Evolutionary conservation across 768 basidiomycete species (phyloP).

Genomic region (Lanmaoa pseudosensibilis): DNA sequence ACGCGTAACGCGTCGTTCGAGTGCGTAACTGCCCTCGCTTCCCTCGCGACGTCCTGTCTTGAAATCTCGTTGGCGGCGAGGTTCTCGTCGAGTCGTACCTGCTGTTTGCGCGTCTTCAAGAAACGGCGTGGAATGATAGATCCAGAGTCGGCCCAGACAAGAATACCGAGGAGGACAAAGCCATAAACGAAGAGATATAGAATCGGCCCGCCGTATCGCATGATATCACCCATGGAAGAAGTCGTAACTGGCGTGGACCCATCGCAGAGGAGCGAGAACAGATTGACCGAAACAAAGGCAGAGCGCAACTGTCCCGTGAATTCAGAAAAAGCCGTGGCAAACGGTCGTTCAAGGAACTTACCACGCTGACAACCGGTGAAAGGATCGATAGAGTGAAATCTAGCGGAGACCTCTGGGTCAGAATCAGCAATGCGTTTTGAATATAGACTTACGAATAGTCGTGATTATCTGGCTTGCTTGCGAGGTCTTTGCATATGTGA

Average conservation of each 20-base stretch:
- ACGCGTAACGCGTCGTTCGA: constrained; percentile 64
- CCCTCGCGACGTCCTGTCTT: constrained; percentile 54
- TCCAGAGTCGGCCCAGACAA: constrained; percentile 75
- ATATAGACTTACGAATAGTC: constrained; percentile 47
- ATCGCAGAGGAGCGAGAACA: constrained; percentile 72
- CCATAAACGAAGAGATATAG: constrained; percentile 65
- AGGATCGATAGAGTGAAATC: constrained; percentile 68
- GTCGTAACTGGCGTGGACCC: constrained; percentile 48
- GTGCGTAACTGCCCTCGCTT: constrained; percentile 46
- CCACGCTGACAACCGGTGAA: constrained; percentile 68
- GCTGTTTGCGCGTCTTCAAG: constrained; percentile 25
- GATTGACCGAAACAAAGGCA: constrained; percentile 71
- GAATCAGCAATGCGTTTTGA: neutral
- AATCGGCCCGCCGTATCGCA: constrained; percentile 73
- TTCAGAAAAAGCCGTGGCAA: neutral
- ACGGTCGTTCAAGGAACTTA: constrained; percentile 36
- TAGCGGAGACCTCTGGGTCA: constrained; percentile 11
- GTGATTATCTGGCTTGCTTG: constrained; percentile 54
- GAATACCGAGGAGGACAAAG: constrained; percentile 56
- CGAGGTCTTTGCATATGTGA: constrained; percentile 70
- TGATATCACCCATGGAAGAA: constrained; percentile 51
- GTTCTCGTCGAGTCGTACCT: constrained; percentile 10
- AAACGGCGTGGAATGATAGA: constrained; percentile 45
- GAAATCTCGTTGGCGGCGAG: constrained; percentile 16
- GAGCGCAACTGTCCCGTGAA: constrained; percentile 51